Conservation (phyloP, 495 filamentous ascomycete genomes). For the Annulohypoxylon maeteangense region DNA sequence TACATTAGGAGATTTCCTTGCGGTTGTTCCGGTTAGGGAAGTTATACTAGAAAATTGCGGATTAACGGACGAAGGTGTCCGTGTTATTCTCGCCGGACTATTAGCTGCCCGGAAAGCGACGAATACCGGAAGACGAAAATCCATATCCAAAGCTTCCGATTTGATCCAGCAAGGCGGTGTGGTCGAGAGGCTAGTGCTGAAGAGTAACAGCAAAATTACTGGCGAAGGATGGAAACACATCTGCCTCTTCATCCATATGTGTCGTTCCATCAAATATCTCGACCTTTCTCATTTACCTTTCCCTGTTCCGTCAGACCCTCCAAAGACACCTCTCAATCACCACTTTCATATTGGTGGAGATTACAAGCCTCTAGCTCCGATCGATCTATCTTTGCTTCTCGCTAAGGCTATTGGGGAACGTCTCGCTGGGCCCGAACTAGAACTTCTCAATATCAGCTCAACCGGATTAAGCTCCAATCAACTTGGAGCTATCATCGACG, state of each 20-base stretch:
- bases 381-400: constrained; percentile 62
- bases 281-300: constrained; percentile 90
- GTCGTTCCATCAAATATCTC: constrained; percentile 82
- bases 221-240: constrained; percentile 92
- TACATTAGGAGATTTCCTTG: constrained; percentile 91
- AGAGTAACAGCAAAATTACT: constrained; percentile 85
- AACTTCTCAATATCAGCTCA: constrained; percentile 85
- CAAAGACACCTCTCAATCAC: constrained; percentile 37
- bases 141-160: constrained; percentile 44
- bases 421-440: constrained; percentile 77
- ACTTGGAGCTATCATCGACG: constrained; percentile 78
- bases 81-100: constrained; percentile 86
- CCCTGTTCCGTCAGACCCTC: constrained; percentile 58
- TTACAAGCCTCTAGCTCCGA: constrained; percentile 25
- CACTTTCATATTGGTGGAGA: constrained; percentile 33
- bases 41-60: constrained; percentile 87
- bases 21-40: constrained; percentile 88
- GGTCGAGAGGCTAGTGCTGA: constrained; percentile 88
- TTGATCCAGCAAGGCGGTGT: constrained; percentile 67
- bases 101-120: constrained; percentile 79
- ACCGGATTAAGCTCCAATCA: constrained; percentile 76
- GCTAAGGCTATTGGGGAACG: constrained; percentile 79
- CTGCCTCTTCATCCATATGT: constrained; percentile 88
- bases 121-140: constrained; percentile 53
- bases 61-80: constrained; percentile 83